phyloP scores from a whole-genome alignment of 1,284 basidiomycete species.

The Irpex sp. region DNA sequence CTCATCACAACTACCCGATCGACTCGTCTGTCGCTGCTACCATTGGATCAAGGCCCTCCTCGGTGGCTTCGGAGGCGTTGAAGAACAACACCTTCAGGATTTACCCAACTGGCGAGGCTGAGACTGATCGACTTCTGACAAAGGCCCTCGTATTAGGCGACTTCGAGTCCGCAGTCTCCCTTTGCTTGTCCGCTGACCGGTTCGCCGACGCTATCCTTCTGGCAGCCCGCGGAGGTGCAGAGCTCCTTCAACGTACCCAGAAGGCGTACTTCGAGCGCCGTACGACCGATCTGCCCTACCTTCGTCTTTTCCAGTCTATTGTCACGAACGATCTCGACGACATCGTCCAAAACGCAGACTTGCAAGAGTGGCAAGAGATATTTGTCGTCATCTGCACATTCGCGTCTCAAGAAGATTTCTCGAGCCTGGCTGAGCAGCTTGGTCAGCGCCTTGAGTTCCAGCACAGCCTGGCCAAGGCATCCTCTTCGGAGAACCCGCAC shows the following conservation, averaged over 20 bases:
- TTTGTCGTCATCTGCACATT: conserved; percentile 98
- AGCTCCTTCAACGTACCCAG: conserved; percentile 88
- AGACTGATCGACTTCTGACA: conserved; percentile 87
- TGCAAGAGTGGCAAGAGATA: conserved; percentile 95
- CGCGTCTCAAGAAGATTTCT: conserved; percentile 83
- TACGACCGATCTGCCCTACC: conserved; percentile 78
- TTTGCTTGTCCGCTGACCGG: conserved; percentile 87
- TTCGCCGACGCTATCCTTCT: conserved; percentile 95
- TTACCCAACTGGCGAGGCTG: conserved; percentile 86
- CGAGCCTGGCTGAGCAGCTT: conserved; percentile 85
- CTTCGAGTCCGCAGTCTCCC: conserved; percentile 88
- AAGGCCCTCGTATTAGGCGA: conserved; percentile 94
- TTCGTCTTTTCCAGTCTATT: conserved; percentile 94
- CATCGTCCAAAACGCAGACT: conserved; percentile 93
- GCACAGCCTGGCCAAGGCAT: conserved; percentile 55
- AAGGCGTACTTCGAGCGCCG: conserved; percentile 91
- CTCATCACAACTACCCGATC: conserved; percentile 73
- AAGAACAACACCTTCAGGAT: conserved; percentile 88
- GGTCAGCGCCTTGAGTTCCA: conserved; percentile 89
- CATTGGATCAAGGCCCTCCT: conserved; percentile 82
- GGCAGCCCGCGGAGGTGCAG: conserved; percentile 87
- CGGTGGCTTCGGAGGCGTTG: conserved; percentile 70
- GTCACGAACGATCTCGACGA: conserved; percentile 91
- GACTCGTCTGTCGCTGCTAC: conserved; percentile 92
- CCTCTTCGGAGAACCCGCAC: conserved; percentile 45